Evolutionary conservation across 371 early-diverging fungal species (phyloP), one percentile per base, ranked within the genome.

Genomic region (Rhizopus microsporus): DNA sequence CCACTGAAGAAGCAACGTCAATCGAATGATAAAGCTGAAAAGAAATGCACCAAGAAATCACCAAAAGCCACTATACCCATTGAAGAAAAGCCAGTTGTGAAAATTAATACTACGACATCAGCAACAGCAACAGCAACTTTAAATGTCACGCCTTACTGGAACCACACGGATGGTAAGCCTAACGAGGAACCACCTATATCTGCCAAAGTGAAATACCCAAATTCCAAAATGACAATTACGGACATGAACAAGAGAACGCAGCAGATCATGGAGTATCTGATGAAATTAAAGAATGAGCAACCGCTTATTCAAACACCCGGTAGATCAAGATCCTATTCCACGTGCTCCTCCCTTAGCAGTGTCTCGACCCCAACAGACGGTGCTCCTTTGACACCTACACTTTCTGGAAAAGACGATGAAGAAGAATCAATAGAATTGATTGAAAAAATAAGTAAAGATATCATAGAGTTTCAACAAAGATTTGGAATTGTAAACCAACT

Each of bases 211-310:
- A 78, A 76, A 55, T 77, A 77, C 47, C 84, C 85, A 12, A 66
- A 71, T 48, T 47, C 82, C 10, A 75, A 74, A 51, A 80, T 84
- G 75, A 59, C 80, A 0, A 58, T 87, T n/a, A 68, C 71, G 3
- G 85, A 87, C 35, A 87, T 85, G 87, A 78, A 69, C 55, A 81
- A 79, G 55, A 78, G 87, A 6, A 78, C 81, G 10, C 75, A 78
- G 50, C 80, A 79, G 39, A 69, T 87, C 31, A 56, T 83, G 56
- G 84, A 84, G 10, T 84, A 80, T 47, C 72, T 87, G 12, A 64
- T 69, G 37, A 83, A 78, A 16, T 61, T 80, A 16, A 81, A 84
- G 50, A 57, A 75, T 6, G 75, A 78, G 31, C 82, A 63, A 63
- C 68, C 7, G 65, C 65, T 33, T 23, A 44, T 10, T 29, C 17